Evolutionary conservation across 2,329 filamentous ascomycete genomes (phyloP).

Genomic region (Pseudohalonectria lignicola): DNA sequence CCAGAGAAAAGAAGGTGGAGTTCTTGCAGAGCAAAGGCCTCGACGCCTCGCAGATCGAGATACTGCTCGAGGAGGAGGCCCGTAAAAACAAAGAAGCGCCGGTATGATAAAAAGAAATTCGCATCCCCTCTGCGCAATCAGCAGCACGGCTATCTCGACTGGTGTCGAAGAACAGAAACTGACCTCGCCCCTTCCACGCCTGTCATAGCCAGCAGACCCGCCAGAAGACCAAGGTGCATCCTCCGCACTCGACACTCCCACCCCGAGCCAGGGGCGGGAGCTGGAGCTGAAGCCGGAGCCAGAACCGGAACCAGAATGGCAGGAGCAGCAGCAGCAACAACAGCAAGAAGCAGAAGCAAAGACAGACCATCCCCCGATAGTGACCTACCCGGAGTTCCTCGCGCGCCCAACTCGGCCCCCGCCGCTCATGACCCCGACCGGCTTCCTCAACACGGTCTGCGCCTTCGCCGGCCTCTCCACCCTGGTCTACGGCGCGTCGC

Average conservation of each 20-base stretch:
- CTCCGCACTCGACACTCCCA: too few relatives aligned
- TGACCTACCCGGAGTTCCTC: slow-evolving; percentile 63
- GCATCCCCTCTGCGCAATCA: too few relatives aligned
- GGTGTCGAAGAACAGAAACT: too few relatives aligned
- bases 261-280: slow-evolving; percentile 6
- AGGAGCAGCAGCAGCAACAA: slow-evolving; percentile 1
- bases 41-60: slow-evolving; percentile 52
- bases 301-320: neutral
- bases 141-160: too few relatives aligned
- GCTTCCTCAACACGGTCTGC: slow-evolving; percentile 49
- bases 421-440: slow-evolving; percentile 49
- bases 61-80: slow-evolving; percentile 38
- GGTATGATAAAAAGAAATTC: too few relatives aligned
- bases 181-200: too few relatives aligned
- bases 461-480: slow-evolving; percentile 46
- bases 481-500: slow-evolving; percentile 59
- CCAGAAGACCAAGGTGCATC: too few relatives aligned
- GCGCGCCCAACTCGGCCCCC: slow-evolving; percentile 42
- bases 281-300: neutral
- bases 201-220: too few relatives aligned
- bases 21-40: slow-evolving; percentile 75
- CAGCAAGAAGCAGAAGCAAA: slow-evolving; percentile 11
- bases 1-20: slow-evolving; percentile 59
- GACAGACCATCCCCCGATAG: slow-evolving; percentile 43
- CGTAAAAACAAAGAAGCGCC: too few relatives aligned